These are phyloP conservation scores for Xylariaceae sp. DNA, from an alignment of 2,329 filamentous ascomycete genomes.

Conservation along the genomic window DNA sequence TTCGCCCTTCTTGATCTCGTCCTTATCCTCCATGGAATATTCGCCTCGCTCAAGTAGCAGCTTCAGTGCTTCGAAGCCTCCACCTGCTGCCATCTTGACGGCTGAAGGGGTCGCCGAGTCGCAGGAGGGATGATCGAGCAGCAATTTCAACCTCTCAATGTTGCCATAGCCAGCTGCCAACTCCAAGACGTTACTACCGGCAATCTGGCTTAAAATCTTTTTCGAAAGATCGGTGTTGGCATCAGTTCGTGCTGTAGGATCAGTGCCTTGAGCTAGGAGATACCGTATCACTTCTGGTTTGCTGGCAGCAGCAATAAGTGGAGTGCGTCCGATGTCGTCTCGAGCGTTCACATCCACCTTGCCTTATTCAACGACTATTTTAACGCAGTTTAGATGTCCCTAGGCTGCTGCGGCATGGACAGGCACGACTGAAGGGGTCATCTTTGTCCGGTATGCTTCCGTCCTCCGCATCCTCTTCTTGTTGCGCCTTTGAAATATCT, in stretches of 20 bases:
- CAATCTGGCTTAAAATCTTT: not conserved
- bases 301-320: not conserved
- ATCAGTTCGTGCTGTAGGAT: no score
- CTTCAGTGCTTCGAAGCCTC: not conserved
- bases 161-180: not conserved
- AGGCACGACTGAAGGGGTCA: not conserved
- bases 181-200: not conserved
- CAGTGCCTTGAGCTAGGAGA: not conserved
- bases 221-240: not conserved
- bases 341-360: not conserved
- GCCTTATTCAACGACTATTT: not conserved
- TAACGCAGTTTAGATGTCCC: not conserved
- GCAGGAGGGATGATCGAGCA: not conserved
- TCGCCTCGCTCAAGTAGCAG: not conserved
- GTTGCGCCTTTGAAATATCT: not conserved
- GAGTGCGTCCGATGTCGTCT: not conserved
- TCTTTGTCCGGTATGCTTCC: not conserved
- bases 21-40: not conserved
- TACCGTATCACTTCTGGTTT: not conserved
- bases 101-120: not conserved
- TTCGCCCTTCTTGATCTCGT: not conserved
- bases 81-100: not conserved
- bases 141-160: not conserved
- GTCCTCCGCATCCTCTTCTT: not conserved
- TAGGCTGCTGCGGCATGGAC: not conserved